phyloP scores from a whole-genome alignment of 208 protist genomes.

The Acanthamoeba lenticulata region DNA sequence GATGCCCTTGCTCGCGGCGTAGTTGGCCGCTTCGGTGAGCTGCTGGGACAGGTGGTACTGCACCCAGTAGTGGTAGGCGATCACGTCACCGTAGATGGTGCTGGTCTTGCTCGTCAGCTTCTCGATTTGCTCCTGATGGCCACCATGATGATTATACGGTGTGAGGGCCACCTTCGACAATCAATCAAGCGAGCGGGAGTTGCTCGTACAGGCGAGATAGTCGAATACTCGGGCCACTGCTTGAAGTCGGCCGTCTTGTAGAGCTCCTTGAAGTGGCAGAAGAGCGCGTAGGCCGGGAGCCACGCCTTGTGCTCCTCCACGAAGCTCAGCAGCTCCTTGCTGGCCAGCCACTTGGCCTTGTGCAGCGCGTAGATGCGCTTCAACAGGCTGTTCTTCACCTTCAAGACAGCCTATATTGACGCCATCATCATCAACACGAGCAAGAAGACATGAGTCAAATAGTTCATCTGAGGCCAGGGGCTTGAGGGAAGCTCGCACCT shows the following conservation, averaged over 20 bases:
- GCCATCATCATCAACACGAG: background rate
- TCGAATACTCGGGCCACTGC: conserved; percentile 79
- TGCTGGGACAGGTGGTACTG: conserved; percentile 85
- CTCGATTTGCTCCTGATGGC: conserved; percentile 49
- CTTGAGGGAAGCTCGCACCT: background rate
- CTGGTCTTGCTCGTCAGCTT: conserved; percentile 37
- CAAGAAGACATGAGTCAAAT: conserved; percentile 32
- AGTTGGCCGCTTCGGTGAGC: conserved; percentile 75
- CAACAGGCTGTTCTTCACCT: conserved; percentile 14
- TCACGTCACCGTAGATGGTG: conserved; percentile 70
- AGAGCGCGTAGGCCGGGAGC: conserved; percentile 85
- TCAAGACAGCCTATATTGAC: background rate
- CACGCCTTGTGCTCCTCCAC: conserved; percentile 79
- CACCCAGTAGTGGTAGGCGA: conserved; percentile 81
- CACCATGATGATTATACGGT: too few relatives aligned
- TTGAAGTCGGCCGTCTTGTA: conserved; percentile 77
- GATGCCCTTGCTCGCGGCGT: conserved; percentile 78
- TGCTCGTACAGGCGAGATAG: conserved; percentile 20
- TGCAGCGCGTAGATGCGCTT: conserved; percentile 40
- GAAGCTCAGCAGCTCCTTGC: conserved; percentile 68
- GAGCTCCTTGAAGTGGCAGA: conserved; percentile 78
- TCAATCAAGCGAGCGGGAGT: too few relatives aligned
- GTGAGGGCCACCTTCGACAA: too few relatives aligned
- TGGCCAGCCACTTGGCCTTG: conserved; percentile 48
- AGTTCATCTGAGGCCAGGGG: too few relatives aligned